Evolutionary conservation across 148 eudicot genomes (phyloP).

Genomic region (Diospyros kaki): DNA sequence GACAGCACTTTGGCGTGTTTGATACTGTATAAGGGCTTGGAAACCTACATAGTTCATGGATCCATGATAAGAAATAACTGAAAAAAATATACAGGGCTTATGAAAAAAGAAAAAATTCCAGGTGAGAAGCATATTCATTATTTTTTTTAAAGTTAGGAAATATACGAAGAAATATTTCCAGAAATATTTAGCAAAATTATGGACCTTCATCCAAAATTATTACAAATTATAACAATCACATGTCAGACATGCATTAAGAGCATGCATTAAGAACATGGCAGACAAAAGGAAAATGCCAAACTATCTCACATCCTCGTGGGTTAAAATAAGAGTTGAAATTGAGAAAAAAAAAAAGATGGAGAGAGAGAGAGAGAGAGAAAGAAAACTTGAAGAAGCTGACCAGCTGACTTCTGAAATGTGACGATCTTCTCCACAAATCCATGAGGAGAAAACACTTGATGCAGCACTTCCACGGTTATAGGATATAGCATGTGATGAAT

Average conservation of each 20-base stretch:
- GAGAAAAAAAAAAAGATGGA: constrained; percentile 17
- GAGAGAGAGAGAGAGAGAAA: constrained; percentile 32
- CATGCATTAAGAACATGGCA: neutral
- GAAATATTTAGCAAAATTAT: neutral
- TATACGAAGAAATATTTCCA: neutral
- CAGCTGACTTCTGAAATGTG: constrained; percentile 85
- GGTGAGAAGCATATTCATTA: too few relatives aligned
- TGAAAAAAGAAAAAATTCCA: neutral
- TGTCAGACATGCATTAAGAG: neutral
- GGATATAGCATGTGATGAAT: constrained; percentile 80
- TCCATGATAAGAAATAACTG: neutral
- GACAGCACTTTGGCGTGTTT: constrained; percentile 64
- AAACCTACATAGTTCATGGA: constrained; percentile 40
- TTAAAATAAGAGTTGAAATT: constrained; percentile 2
- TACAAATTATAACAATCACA: neutral
- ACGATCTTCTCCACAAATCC: constrained; percentile 83
- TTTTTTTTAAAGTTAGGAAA: neutral
- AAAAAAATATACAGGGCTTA: neutral
- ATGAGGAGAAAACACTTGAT: constrained; percentile 86
- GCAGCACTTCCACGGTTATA: constrained; percentile 85
- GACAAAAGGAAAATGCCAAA: neutral
- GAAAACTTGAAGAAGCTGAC: constrained; percentile 76
- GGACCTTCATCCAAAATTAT: neutral
- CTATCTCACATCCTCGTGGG: neutral
- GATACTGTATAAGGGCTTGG: constrained; percentile 86